phyloP scores from a whole-genome alignment of 805 yeast species.

The Saitoella complicata region DNA sequence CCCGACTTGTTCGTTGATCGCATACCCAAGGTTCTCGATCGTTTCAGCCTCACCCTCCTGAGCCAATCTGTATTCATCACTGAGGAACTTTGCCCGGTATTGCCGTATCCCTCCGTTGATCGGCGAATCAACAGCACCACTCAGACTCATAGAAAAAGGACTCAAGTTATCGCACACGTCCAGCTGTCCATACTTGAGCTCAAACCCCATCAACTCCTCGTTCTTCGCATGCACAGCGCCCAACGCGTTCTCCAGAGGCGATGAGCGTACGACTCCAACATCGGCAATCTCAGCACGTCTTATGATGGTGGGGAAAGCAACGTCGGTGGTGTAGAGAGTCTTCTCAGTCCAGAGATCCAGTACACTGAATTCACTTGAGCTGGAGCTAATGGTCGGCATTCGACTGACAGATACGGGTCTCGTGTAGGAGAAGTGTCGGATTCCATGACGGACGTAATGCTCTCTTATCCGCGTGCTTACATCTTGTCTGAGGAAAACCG shows the following conservation, averaged over 20 bases:
- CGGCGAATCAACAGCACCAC: conserved; percentile 80
- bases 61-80: conserved; percentile 16
- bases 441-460: conserved; percentile 58
- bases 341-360: conserved; percentile 82
- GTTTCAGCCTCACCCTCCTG: conserved; percentile 16
- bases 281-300: conserved; percentile 57
- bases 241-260: conserved; percentile 77
- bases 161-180: conserved; percentile 25
- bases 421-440: conserved; percentile 51
- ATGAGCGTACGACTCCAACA: conserved; percentile 35
- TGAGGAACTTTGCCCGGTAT: conserved; percentile 47
- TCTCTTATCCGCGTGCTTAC: conserved; percentile 39
- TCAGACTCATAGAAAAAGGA: conserved; percentile 25
- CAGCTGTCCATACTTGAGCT: conserved; percentile 21
- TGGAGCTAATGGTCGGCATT: conserved; percentile 1
- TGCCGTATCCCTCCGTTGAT: conserved; percentile 86
- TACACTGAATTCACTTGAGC: conserved; percentile 38
- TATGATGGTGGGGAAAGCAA: conserved; percentile 77
- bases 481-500: conserved; percentile 16
- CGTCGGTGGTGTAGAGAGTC: conserved; percentile 54
- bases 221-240: conserved; percentile 50
- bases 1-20: conserved; percentile 54
- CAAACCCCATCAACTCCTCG: conserved; percentile 54
- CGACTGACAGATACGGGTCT: conserved; percentile 43
- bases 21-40: conserved; percentile 23